Percentiles rank a stretch among this genome's conserved stretches.
Conservation (phyloP, 129 eudicot species). For the Artemisia annua region DNA sequence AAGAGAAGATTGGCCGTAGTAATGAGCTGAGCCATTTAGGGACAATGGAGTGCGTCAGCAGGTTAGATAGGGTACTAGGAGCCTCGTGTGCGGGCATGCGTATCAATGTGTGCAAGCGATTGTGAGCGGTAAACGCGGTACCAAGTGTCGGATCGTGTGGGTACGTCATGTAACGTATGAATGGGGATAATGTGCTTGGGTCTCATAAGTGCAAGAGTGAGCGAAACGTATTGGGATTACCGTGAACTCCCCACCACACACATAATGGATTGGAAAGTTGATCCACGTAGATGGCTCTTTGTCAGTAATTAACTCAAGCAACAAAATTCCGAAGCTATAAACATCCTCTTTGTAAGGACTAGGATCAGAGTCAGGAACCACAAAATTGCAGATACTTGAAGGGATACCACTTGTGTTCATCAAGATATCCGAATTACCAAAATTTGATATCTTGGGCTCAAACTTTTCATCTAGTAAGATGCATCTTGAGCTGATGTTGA, state of each 20-base stretch:
- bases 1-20: too few relatives aligned
- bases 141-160: too few relatives aligned
- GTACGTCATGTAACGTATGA: too few relatives aligned
- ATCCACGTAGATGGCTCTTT: conserved; percentile 19
- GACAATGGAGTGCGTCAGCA: too few relatives aligned
- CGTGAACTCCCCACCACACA: not conserved
- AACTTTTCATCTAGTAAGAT: conserved; percentile 47
- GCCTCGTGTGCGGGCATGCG: too few relatives aligned
- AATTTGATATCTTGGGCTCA: conserved; percentile 56
- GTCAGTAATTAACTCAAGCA: conserved; percentile 63
- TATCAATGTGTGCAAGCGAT: too few relatives aligned
- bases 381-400: conserved; percentile 15
- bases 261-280: not conserved
- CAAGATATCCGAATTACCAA: conserved; percentile 45
- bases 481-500: conserved; percentile 46
- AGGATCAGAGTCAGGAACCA: conserved; percentile 38
- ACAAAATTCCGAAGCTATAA: conserved; percentile 74
- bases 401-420: conserved; percentile 37
- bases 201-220: too few relatives aligned
- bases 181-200: too few relatives aligned
- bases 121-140: too few relatives aligned
- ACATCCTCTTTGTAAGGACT: conserved; percentile 70
- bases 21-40: too few relatives aligned
- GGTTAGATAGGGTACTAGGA: too few relatives aligned
- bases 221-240: too few relatives aligned